Conservation (phyloP, 805 yeast genomes). For the Peterozyma xylosa region DNA sequence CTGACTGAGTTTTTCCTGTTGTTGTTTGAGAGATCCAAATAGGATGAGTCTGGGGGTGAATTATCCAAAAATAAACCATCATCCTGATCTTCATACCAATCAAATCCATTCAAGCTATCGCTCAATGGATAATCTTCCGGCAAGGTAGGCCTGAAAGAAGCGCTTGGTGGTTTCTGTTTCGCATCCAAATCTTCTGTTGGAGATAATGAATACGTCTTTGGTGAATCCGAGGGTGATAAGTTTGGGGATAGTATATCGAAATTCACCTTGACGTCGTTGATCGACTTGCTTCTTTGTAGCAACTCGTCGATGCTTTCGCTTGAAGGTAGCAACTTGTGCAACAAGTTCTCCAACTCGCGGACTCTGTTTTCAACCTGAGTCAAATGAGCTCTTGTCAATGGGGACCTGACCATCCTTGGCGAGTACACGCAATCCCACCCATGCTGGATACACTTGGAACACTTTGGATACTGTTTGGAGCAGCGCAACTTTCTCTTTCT, state of each 20-base stretch:
- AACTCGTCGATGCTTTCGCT: slow-evolving; percentile 35
- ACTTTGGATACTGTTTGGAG: slow-evolving; percentile 69
- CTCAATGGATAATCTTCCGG: slow-evolving; percentile 19
- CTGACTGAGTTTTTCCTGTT: slow-evolving; percentile 10
- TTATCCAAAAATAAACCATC: slow-evolving; percentile 7
- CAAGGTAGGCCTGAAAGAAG: slow-evolving; percentile 13
- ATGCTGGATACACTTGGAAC: slow-evolving; percentile 67
- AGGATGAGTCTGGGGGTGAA: slow-evolving; percentile 7
- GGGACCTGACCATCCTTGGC: slow-evolving; percentile 72
- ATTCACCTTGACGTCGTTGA: background rate
- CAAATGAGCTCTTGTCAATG: slow-evolving; percentile 72
- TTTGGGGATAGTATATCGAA: background rate
- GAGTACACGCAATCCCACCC: slow-evolving; percentile 72
- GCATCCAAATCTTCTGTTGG: background rate
- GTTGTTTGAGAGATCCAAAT: slow-evolving; percentile 5
- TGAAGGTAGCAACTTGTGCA: slow-evolving; percentile 34
- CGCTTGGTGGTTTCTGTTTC: background rate
- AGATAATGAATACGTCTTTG: slow-evolving; percentile 1
- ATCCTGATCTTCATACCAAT: slow-evolving; percentile 50
- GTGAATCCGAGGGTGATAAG: slow-evolving; percentile 1
- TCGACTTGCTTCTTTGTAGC: background rate
- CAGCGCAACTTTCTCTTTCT: slow-evolving; percentile 74
- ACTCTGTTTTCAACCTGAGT: slow-evolving; percentile 65
- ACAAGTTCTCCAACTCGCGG: slow-evolving; percentile 34
- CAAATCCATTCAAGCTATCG: slow-evolving; percentile 38